phyloP scores from a whole-genome alignment of 345 rosid species.

The Hibiscus mutabilis region DNA sequence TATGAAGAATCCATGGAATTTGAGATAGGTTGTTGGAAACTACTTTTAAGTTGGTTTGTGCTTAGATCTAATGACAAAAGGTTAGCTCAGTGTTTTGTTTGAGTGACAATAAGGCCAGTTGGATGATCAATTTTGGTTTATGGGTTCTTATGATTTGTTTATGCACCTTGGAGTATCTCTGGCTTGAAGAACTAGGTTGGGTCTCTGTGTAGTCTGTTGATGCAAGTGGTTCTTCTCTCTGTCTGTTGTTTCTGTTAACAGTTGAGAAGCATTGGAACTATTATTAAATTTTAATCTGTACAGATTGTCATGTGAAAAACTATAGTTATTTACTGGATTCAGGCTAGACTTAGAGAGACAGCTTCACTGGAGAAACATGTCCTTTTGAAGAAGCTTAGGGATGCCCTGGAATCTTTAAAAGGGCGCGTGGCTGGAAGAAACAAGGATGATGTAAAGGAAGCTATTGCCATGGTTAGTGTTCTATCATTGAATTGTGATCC shows the following conservation, averaged over 20 bases:
- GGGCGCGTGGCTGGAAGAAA: constrained; percentile 89
- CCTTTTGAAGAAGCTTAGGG: constrained; percentile 92
- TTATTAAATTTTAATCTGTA: constrained; percentile 1
- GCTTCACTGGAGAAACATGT: constrained; percentile 96
- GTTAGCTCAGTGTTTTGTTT: constrained; percentile 67
- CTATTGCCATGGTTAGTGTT: constrained; percentile 78
- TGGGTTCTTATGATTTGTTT: background rate
- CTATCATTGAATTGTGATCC: background rate
- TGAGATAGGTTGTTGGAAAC: background rate
- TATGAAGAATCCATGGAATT: background rate
- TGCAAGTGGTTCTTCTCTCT: background rate
- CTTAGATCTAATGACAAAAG: constrained; percentile 26
- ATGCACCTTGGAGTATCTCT: background rate
- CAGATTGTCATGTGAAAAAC: background rate
- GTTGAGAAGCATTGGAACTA: constrained; percentile 4
- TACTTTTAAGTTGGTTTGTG: background rate
- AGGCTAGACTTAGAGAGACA: constrained; percentile 90
- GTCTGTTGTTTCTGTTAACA: constrained; percentile 1
- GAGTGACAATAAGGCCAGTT: background rate
- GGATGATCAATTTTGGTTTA: background rate
- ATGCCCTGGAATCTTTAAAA: constrained; percentile 78
- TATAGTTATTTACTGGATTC: constrained; percentile 25
- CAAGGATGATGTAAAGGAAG: constrained; percentile 95
- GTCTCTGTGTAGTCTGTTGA: background rate
- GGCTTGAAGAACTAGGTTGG: constrained; percentile 3